phyloP scores from a whole-genome alignment of 371 early-diverging fungal genomes.

The Mortierella sp. region DNA sequence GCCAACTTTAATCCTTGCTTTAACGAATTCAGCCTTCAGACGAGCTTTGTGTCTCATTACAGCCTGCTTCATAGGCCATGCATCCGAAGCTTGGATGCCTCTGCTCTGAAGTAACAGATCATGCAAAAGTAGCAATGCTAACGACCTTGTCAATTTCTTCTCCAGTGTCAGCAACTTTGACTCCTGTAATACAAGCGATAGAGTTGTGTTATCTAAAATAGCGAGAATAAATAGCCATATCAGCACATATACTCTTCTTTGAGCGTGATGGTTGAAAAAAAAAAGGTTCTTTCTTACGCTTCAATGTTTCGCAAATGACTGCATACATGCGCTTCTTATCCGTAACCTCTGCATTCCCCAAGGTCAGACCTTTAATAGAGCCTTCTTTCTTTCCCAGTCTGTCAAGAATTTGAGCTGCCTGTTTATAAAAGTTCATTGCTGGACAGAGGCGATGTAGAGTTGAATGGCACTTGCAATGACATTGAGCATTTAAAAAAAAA shows the following conservation, averaged over 20 bases:
- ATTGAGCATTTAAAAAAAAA: not conserved
- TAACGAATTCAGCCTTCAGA: conserved; percentile 81
- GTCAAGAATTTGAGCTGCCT: conserved; percentile 80
- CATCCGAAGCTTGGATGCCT: conserved; percentile 75
- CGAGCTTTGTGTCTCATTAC: conserved; percentile 76
- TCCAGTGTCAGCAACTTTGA: conserved; percentile 59
- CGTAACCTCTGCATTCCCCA: conserved; percentile 77
- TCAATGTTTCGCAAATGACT: conserved; percentile 92
- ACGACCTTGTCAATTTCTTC: conserved; percentile 59
- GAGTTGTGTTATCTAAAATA: conserved; percentile 39
- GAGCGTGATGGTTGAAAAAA: too few species aligned
- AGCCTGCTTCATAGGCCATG: conserved; percentile 71
- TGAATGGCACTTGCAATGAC: not conserved
- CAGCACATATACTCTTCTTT: not conserved
- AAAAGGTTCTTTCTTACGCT: conserved; percentile 68
- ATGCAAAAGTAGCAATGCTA: conserved; percentile 79
- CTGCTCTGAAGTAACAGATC: conserved; percentile 86
- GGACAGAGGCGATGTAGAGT: not conserved
- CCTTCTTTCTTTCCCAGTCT: conserved; percentile 79
- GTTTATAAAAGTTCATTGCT: conserved; percentile 80
- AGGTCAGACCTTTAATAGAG: conserved; percentile 83
- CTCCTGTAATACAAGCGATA: conserved; percentile 58
- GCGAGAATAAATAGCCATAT: not conserved
- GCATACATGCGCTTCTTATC: conserved; percentile 93
- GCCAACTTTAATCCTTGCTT: conserved; percentile 76